Evolutionary conservation across 2,329 filamentous ascomycete genomes (phyloP), one percentile per base, ranked within the genome.

Genomic region (Fusarium sacchari): DNA sequence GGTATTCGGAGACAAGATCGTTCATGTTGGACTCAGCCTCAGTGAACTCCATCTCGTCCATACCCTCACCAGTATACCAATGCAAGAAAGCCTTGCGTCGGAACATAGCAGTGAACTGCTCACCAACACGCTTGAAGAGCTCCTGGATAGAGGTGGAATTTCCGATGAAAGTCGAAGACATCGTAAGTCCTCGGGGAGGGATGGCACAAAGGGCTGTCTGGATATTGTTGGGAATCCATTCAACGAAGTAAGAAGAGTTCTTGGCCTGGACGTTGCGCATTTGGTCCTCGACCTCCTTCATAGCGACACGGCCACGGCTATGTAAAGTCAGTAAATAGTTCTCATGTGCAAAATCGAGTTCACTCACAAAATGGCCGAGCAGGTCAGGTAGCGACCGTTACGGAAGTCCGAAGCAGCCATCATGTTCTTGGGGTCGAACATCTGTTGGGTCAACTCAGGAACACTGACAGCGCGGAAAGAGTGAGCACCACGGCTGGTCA

Each of bases 341-440:
- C n/a, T 32, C 44, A 32, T n/a, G n/a, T n/a, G 24, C 10, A 37
- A 17, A 3, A 37, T 32, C 39, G 26, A 26, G 3, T 24, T 17
- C 39, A 87, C 90, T 86, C 85, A 93, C 91, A 99, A 99, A 87
- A 99, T 97, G 84, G 96, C 95, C 85, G 93, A 98, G 93, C 96
- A 99, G 80, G 96, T 99, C 82, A 99, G 92, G 90, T 99, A 99
- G 82, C 96, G 96, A 85, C 96, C 96, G 86, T 98, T 99, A 82
- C 96, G 94, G 95, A 99, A 99, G 89, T 99, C 96, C 75, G 95
- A 97, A 77, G 96, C 96, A 87, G 96, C 96, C 96, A 99, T 99
- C 96, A 99, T 99, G 93, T 99, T 99, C 95, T 98, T 99, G 82
- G 96, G 96, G 89, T 99, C 96, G 90, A 97, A 99, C 95, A 99